Evolutionary conservation across 805 yeast species (phyloP), one percentile per base, ranked within the genome.

Genomic region (Sugiyamaella floridensis): DNA sequence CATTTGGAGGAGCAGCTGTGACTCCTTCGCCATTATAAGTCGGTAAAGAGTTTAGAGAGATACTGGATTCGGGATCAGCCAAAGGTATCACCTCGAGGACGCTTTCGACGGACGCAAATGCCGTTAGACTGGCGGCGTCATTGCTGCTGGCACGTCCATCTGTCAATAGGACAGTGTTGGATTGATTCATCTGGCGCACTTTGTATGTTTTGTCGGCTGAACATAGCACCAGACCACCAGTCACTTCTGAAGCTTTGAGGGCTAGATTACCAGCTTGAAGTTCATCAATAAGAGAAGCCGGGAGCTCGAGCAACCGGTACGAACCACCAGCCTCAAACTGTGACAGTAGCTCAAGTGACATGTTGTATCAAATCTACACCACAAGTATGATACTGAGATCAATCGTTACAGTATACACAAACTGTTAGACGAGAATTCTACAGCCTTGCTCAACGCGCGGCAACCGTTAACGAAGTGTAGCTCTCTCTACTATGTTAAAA

Each of bases 161-260:
- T 64, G 80, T 63, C 19, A 89, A 55, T 58, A 89, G 65, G n/a
- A 86, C 82, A 4, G 92, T 78, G 66, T 92, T 89, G 7, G 97
- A 86, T 66, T 92, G 97, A 63, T 88, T 87, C 72, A 86, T 83
- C 61, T 85, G 90, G 49, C 88, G 75, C 15, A 89, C 60, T 45
- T 74, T 72, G 78, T 80, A 89, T 0, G 95, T 85, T 48, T 73
- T 67, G 28, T 68, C 58, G 2, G 68, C 59, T 0, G 92, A 78
- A 54, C 90, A 84, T 14, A 89, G 65, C 29, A 80, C 88, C 8
- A 86, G 78, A 44, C 75, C 76, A 28, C 66, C 57, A 10, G 43
- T 19, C 29, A 57, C 57, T 9, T 50, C 52, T 0, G 75, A 59
- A 4, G 80, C 64, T 56, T 76, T 77, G 44, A 70, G 51, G 16